These are phyloP conservation scores for Arthrinium puccinioides DNA, from an alignment of 2,329 filamentous ascomycete species.

Conservation along the genomic window DNA sequence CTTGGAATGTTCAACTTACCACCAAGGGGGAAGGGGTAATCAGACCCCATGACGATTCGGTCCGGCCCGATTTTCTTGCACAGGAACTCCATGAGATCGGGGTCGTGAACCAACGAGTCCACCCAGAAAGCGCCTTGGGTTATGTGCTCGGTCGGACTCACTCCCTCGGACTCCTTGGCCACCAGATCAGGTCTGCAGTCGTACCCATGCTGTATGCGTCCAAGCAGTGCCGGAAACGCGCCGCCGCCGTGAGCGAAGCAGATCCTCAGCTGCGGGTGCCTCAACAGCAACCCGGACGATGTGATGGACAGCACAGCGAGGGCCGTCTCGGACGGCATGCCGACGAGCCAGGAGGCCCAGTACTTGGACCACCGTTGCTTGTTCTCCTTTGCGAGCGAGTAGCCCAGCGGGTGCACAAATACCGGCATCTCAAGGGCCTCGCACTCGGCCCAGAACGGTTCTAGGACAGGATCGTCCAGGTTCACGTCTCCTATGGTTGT, in stretches of 20 bases:
- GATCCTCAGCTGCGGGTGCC: constrained; percentile 21
- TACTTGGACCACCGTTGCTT: constrained; percentile 21
- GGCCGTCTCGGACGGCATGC: constrained; percentile 28
- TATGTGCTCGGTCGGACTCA: constrained; percentile 22
- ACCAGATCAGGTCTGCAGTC: constrained; percentile 27
- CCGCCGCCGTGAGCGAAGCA: constrained; percentile 28
- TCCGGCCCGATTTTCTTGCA: constrained; percentile 23
- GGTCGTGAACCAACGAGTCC: constrained; percentile 26
- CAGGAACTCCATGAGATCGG: constrained; percentile 25
- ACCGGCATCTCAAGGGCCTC: constrained; percentile 23
- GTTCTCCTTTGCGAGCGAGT: constrained; percentile 24
- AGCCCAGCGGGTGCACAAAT: constrained; percentile 27
- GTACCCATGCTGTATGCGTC: constrained; percentile 26
- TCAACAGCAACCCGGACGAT: constrained; percentile 20
- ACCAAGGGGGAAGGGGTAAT: constrained; percentile 28
- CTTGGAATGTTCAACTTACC: constrained; percentile 5
- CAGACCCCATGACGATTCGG: constrained; percentile 25
- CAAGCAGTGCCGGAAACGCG: constrained; percentile 26
- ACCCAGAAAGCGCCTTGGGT: constrained; percentile 22
- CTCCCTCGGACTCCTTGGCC: constrained; percentile 18
- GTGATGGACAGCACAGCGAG: constrained; percentile 23
- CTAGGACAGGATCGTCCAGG: constrained; percentile 20
- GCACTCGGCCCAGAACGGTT: constrained; percentile 23
- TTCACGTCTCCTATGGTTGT: constrained; percentile 22
- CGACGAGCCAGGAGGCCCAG: constrained; percentile 26